These are phyloP conservation scores for Nakazawaea ernobii DNA, from an alignment of 805 yeast genomes.

Conservation along the genomic window DNA sequence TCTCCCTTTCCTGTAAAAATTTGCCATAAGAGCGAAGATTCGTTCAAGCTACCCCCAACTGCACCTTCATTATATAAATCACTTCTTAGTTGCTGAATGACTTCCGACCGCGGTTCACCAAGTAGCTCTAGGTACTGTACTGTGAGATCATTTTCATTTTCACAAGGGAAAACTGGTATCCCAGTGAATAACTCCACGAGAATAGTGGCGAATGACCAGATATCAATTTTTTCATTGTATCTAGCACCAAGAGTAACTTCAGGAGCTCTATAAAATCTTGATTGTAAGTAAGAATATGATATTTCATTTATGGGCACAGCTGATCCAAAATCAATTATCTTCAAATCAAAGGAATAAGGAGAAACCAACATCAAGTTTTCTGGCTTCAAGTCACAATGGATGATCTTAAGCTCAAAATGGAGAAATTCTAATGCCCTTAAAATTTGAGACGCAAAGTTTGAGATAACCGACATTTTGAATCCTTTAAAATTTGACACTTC, in stretches of 20 bases:
- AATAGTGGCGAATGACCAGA: constrained; percentile 96
- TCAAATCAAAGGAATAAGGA: constrained; percentile 41
- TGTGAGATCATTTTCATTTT: constrained; percentile 42
- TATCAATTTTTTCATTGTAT: constrained; percentile 47
- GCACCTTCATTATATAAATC: constrained; percentile 31
- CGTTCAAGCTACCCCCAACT: constrained; percentile 20
- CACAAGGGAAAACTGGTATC: constrained; percentile 41
- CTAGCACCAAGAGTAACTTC: constrained; percentile 67
- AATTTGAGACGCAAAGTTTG: constrained; percentile 46
- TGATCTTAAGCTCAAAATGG: constrained; percentile 43
- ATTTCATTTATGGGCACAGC: constrained; percentile 42
- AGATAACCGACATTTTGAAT: constrained; percentile 33
- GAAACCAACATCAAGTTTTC: constrained; percentile 65
- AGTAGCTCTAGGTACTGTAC: constrained; percentile 36
- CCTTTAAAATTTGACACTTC: constrained; percentile 48
- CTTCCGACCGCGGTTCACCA: constrained; percentile 39
- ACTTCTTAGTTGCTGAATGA: constrained; percentile 33
- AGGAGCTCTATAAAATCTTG: constrained; percentile 75
- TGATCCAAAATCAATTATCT: constrained; percentile 79
- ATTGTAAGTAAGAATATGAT: constrained; percentile 47
- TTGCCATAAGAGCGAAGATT: constrained; percentile 29
- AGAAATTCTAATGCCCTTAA: constrained; percentile 55
- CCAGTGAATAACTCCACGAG: constrained; percentile 78
- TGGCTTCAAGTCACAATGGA: constrained; percentile 86
- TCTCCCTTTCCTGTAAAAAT: constrained; percentile 27